Conservation (phyloP, 306 rosid genomes). For the Quercus aquifolioides region DNA sequence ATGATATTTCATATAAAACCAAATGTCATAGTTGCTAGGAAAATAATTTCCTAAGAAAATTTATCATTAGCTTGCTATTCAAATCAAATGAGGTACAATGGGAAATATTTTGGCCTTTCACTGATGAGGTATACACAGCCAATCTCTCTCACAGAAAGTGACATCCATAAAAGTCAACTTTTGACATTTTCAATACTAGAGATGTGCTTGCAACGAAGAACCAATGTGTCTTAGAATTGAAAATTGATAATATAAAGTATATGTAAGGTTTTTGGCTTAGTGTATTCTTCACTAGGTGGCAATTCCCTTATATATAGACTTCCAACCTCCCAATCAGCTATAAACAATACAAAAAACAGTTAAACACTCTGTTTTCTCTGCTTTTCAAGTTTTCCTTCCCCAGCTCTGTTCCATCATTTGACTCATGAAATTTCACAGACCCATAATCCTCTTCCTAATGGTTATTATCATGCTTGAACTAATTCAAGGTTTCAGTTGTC, state of each 20-base stretch:
- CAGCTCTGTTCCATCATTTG: background rate
- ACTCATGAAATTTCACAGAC: constrained; percentile 40
- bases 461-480: constrained; percentile 25
- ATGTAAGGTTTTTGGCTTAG: background rate
- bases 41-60: too few relatives aligned
- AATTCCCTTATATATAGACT: constrained; percentile 15
- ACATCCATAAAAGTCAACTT: constrained; percentile 43
- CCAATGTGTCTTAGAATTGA: background rate
- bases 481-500: constrained; percentile 33
- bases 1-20: too few relatives aligned
- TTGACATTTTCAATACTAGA: constrained; percentile 25
- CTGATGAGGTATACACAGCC: background rate
- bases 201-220: constrained; percentile 14
- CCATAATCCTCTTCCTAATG: constrained; percentile 25
- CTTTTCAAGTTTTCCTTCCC: background rate
- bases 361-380: background rate
- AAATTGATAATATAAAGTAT: background rate
- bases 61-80: too few relatives aligned
- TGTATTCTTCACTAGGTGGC: background rate
- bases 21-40: too few relatives aligned
- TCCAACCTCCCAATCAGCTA: constrained; percentile 1
- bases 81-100: too few relatives aligned
- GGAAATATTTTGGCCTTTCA: too few relatives aligned
- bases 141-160: constrained; percentile 15
- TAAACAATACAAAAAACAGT: background rate